Base-by-base conservation (phyloP, 2,329 filamentous ascomycete species). In the Zymoseptoria brevis region DNA sequence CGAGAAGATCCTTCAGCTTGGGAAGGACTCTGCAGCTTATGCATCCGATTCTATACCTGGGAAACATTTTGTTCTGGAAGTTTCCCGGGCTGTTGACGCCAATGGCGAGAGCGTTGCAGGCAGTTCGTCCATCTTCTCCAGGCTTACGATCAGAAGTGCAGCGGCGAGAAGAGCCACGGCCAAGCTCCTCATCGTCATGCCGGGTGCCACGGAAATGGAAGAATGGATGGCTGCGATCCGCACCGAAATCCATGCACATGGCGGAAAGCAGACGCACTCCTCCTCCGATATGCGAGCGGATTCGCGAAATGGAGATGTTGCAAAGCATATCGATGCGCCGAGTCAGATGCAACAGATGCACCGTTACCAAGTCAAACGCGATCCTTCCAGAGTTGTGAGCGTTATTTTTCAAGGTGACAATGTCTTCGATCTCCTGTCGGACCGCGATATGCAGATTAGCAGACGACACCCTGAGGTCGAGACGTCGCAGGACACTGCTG, bases 31-130 rank as follows among this genome's bases (percentile, higher is more conserved):
- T 2, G 88, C 87, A 9, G 89, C 88, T 4, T 93, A 90, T 72
- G 89, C 87, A 1, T 90, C 85, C 65, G 89, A 94, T 70, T 79
- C 88, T 13, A 90, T 93, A 57, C 87, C 88, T 2, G 89, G 89
- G 5, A 84, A 84, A 61, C 88, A 91, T 68, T 92, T 88, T 84
- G 89, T 93, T 5, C 73, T 93, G 13, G 88, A 90, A 65, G 83
- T 93, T 21, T 87, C 85, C 2, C 87, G 89, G 41, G 76, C 79
- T 8, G 83, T 85, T 58, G 84, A 86, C 54, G 74, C 81, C 2
- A 82, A 87, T 35, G 83, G 83, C 26, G 75, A 69, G 4, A 67
- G 75, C 1, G 69, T 79, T 13, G 68, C 77, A 2, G 67, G 83
- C 45, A 76, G 82, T 2, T 81, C 82, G 54, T 88, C 86, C 1